Percentiles rank a stretch among this genome's conserved stretches.
phyloP scores from a whole-genome alignment of 305 asterid species.

The Nicotiana rustica region DNA sequence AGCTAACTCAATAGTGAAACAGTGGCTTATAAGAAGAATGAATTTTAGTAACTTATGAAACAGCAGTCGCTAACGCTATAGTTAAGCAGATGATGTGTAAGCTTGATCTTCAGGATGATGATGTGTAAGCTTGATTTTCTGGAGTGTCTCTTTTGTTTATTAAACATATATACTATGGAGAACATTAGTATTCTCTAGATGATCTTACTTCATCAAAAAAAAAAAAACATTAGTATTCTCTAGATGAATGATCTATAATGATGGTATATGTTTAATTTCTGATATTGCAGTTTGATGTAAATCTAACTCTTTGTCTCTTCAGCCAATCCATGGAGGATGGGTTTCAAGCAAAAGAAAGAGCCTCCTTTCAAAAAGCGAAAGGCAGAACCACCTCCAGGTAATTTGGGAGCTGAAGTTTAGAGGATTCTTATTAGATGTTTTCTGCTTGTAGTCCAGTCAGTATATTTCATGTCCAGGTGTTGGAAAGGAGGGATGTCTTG shows the following conservation, averaged over 20 bases:
- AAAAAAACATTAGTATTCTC: not conserved
- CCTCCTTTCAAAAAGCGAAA: slow-evolving; percentile 84
- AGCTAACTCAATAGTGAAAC: not conserved
- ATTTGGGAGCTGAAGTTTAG: slow-evolving; percentile 39
- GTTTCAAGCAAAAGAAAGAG: slow-evolving; percentile 70
- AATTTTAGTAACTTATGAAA: not conserved
- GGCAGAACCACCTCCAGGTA: slow-evolving; percentile 78
- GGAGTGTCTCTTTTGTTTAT: not conserved
- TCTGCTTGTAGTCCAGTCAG: slow-evolving; percentile 26
- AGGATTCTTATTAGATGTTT: slow-evolving; percentile 28
- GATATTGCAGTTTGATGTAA: slow-evolving; percentile 34
- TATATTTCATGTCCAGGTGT: slow-evolving; percentile 29
- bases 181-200: not conserved
- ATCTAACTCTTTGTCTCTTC: slow-evolving; percentile 44
- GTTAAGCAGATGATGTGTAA: not conserved
- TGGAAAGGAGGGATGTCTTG: slow-evolving; percentile 24
- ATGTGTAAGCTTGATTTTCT: not conserved
- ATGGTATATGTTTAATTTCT: not conserved
- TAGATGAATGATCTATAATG: not conserved
- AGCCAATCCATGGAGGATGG: slow-evolving; percentile 73
- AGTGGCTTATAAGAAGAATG: slow-evolving; percentile 1
- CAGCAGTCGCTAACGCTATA: not conserved
- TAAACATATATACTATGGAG: slow-evolving; percentile 14
- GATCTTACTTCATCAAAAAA: no score
- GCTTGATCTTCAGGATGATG: slow-evolving; percentile 14